Evolutionary conservation across 2,329 filamentous ascomycete genomes (phyloP).

Genomic region (Ophidiomyces ophidiicola): DNA sequence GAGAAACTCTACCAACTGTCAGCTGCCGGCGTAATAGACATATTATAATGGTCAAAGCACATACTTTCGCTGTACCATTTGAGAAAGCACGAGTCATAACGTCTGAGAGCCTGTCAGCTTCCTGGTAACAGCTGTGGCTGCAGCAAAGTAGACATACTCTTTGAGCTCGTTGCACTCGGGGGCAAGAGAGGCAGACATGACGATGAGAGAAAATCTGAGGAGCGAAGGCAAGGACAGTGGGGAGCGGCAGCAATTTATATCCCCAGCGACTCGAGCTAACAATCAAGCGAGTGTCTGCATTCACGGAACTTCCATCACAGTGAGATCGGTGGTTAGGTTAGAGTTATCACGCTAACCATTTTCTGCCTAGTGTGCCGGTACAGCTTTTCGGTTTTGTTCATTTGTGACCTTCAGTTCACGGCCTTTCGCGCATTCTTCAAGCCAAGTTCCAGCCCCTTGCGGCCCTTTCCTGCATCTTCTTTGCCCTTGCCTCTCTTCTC

Average conservation of each 20-base stretch:
- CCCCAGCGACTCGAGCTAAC: neutral
- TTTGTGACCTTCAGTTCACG: conserved; percentile 1
- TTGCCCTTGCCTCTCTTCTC: conserved; percentile 7
- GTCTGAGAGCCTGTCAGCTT: conserved; percentile 41
- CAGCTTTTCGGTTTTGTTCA: conserved; percentile 5
- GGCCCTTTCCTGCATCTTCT: neutral
- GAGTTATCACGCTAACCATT: conserved; percentile 9
- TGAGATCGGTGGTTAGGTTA: conserved; percentile 8
- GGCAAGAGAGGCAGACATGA: conserved; percentile 87
- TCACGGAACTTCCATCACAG: conserved; percentile 1
- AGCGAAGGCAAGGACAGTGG: neutral
- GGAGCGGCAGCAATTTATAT: conserved; percentile 1
- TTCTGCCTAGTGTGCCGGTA: conserved; percentile 5
- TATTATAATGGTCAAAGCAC: conserved; percentile 23
- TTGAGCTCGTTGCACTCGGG: conserved; percentile 93
- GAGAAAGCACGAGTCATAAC: conserved; percentile 92
- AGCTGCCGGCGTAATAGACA: conserved; percentile 4
- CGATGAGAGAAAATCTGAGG: conserved; percentile 15
- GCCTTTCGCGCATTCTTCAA: neutral
- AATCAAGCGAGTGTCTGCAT: conserved; percentile 4
- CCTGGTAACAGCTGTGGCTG: neutral
- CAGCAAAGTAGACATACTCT: conserved; percentile 51
- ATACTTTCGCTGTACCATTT: conserved; percentile 99
- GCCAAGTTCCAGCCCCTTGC: neutral
- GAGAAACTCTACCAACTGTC: conserved; percentile 60